These are phyloP conservation scores for Phytophthora sojae DNA, from an alignment of 352 stramenopile genomes.

Conservation along the genomic window DNA sequence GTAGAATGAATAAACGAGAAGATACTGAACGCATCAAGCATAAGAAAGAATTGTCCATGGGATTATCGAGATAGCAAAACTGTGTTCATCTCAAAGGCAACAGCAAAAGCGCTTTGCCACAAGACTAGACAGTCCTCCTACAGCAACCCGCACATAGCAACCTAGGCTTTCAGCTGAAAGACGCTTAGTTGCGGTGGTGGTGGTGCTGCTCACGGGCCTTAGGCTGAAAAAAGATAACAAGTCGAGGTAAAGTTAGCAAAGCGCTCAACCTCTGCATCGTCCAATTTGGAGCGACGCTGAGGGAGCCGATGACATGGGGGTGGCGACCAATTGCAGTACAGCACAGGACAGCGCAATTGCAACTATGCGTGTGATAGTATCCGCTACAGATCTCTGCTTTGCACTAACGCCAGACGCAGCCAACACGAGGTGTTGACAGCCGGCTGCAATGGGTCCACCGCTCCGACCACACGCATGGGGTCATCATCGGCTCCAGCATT, in stretches of 20 bases:
- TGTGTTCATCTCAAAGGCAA: conserved; percentile 4
- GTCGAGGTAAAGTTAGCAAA: conserved; percentile 22
- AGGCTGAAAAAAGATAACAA: conserved; percentile 41
- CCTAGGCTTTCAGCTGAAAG: conserved; percentile 23
- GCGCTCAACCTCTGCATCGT: conserved; percentile 50
- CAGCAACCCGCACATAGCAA: conserved; percentile 25
- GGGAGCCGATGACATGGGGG: conserved; percentile 53
- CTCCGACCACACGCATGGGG: conserved; percentile 33
- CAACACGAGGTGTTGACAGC: background rate
- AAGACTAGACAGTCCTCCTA: conserved; percentile 23
- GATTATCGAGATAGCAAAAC: conserved; percentile 47
- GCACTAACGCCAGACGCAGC: conserved; percentile 13
- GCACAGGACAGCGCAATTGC: background rate
- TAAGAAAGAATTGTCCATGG: conserved; percentile 45
- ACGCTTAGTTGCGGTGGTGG: conserved; percentile 82
- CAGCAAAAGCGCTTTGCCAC: conserved; percentile 12
- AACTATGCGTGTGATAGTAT: conserved; percentile 11
- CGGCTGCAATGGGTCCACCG: conserved; percentile 76
- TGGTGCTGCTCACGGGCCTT: conserved; percentile 79
- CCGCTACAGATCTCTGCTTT: conserved; percentile 17
- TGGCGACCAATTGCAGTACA: conserved; percentile 17
- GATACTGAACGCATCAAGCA: conserved; percentile 4
- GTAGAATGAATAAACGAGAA: conserved; percentile 2
- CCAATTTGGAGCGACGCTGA: conserved; percentile 39
- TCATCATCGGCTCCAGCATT: conserved; percentile 88